These are phyloP conservation scores for Penicillium canescens DNA, from an alignment of 495 filamentous ascomycete genomes.

Conservation along the genomic window DNA sequence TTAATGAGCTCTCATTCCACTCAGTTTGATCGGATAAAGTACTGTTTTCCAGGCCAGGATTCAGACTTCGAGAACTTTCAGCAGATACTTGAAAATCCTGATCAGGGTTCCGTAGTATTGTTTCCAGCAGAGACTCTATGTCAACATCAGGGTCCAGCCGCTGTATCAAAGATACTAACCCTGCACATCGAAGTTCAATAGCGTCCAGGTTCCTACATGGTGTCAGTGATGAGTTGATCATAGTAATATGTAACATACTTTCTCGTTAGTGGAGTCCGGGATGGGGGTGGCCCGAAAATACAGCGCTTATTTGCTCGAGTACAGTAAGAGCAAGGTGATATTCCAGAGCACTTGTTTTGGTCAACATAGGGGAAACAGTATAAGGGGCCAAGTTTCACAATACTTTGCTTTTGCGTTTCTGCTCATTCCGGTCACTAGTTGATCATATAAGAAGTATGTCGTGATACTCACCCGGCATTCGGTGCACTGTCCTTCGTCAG, in stretches of 20 bases:
- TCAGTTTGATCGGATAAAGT: conserved; percentile 13
- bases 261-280: conserved; percentile 24
- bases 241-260: conserved; percentile 1
- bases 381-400: background rate
- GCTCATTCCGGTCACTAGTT: background rate
- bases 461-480: conserved; percentile 21
- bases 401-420: conserved; percentile 21
- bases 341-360: conserved; percentile 11
- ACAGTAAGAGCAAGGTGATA: conserved; percentile 22
- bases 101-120: background rate
- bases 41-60: background rate
- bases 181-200: conserved; percentile 15
- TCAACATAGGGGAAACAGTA: no score
- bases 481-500: conserved; percentile 10
- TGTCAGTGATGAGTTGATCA: background rate
- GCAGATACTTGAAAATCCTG: background rate
- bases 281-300: conserved; percentile 14
- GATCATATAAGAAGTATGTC: background rate
- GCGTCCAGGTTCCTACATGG: conserved; percentile 21
- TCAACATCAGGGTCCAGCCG: background rate
- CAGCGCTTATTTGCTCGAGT: conserved; percentile 18
- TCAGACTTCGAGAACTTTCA: background rate
- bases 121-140: background rate
- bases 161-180: background rate
- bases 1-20: conserved; percentile 19